Evolutionary conservation across 2,329 filamentous ascomycete species (phyloP).

Genomic region (Blastomyces parvus): DNA sequence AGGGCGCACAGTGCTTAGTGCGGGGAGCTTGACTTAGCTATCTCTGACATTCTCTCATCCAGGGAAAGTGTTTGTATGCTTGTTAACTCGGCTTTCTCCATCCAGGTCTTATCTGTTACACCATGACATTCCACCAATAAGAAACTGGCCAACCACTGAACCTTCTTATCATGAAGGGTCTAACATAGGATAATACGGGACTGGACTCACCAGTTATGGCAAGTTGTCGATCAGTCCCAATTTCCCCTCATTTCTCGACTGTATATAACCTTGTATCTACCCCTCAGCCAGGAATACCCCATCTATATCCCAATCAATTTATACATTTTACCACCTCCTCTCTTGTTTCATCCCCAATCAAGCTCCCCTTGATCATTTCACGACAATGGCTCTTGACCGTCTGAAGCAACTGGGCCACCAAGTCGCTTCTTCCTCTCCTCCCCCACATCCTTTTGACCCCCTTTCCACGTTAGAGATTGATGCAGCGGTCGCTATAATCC

Average conservation of each 20-base stretch:
- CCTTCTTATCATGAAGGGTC: neutral
- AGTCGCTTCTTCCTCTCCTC: constrained; percentile 45
- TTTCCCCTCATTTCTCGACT: constrained; percentile 9
- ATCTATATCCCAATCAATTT: neutral
- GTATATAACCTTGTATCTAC: constrained; percentile 8
- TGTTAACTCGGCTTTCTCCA: neutral
- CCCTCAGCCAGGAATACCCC: neutral
- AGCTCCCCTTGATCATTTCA: neutral
- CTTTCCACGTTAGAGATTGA: constrained; percentile 65
- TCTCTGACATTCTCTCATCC: neutral
- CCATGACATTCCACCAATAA: neutral
- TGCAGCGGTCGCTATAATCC: constrained; percentile 57
- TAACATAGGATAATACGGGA: neutral
- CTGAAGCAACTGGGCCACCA: constrained; percentile 56
- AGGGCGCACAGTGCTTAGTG: neutral
- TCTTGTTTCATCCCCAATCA: neutral
- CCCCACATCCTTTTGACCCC: constrained; percentile 68
- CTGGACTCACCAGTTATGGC: neutral
- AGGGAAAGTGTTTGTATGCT: neutral
- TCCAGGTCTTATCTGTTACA: neutral
- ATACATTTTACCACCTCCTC: neutral
- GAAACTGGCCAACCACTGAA: neutral
- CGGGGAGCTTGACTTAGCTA: neutral
- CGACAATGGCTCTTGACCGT: constrained; percentile 51
- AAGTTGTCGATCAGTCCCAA: constrained; percentile 14